Conservation (phyloP, 176 grass and related monocot genomes). For the Phoenix dactylifera region DNA sequence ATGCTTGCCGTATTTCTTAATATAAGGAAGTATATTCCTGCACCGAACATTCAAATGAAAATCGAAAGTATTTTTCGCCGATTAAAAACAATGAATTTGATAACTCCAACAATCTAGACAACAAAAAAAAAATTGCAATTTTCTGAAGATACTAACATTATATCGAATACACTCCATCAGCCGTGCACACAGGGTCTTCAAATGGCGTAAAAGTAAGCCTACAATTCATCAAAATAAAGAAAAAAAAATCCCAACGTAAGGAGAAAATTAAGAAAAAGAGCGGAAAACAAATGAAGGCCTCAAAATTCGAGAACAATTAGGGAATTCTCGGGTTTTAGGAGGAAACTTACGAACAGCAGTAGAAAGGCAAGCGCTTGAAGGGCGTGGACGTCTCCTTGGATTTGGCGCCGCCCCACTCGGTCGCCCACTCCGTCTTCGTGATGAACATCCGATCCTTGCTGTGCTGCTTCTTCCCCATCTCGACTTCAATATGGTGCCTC, state of each 20-base stretch:
- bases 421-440: slow-evolving; percentile 35
- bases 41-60: slow-evolving; percentile 17
- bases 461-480: slow-evolving; percentile 99
- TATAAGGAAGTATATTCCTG: slow-evolving; percentile 93
- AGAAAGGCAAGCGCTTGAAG: slow-evolving; percentile 93
- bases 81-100: slow-evolving; percentile 1
- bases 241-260: too few species aligned
- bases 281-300: not conserved
- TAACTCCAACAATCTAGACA: not conserved
- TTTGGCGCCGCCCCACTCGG: slow-evolving; percentile 93
- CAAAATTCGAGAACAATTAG: not conserved
- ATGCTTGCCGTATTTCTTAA: slow-evolving; percentile 87
- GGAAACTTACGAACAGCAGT: slow-evolving; percentile 79
- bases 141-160: slow-evolving; percentile 48
- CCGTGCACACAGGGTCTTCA: slow-evolving; percentile 79
- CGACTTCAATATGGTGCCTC: not conserved
- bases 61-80: not conserved
- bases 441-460: slow-evolving; percentile 99
- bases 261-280: not conserved
- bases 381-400: slow-evolving; percentile 50
- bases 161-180: slow-evolving; percentile 80
- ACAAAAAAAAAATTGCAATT: not conserved
- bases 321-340: not conserved
- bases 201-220: slow-evolving; percentile 89
- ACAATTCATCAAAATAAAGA: not conserved